phyloP scores from a whole-genome alignment of 345 rosid species.

The Eucalyptus camaldulensis region DNA sequence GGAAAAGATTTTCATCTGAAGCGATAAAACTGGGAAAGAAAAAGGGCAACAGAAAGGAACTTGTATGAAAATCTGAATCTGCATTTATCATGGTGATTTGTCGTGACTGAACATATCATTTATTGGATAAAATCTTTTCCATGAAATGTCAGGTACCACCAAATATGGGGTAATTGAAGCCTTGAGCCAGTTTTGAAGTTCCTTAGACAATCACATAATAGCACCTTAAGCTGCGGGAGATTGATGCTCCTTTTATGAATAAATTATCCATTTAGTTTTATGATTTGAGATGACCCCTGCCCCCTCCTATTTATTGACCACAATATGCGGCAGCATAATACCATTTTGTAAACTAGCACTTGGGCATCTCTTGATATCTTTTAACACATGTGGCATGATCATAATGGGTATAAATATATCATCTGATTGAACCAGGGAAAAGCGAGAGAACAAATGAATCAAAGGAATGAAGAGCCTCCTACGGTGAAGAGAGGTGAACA shows the following conservation, averaged over 20 bases:
- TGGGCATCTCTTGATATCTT: neutral
- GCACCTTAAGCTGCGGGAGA: neutral
- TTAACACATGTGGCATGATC: neutral
- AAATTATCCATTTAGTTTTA: neutral
- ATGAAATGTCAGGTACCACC: neutral
- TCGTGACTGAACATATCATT: neutral
- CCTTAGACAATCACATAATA: neutral
- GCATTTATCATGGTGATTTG: neutral
- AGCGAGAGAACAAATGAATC: conserved; percentile 7
- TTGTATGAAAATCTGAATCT: neutral
- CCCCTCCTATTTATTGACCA: neutral
- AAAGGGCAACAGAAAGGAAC: neutral
- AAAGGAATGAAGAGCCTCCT: conserved; percentile 5
- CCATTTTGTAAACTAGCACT: neutral
- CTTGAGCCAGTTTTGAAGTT: neutral
- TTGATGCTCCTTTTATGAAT: neutral
- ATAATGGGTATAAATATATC: neutral
- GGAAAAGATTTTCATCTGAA: neutral
- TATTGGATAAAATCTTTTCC: neutral
- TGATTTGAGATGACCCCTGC: neutral
- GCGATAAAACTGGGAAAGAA: neutral
- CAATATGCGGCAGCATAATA: neutral
- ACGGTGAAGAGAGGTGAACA: conserved; percentile 36
- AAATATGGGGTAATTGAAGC: neutral
- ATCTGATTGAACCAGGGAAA: conserved; percentile 21